Conservation (phyloP, 768 basidiomycete genomes). For the Russula virescens region DNA sequence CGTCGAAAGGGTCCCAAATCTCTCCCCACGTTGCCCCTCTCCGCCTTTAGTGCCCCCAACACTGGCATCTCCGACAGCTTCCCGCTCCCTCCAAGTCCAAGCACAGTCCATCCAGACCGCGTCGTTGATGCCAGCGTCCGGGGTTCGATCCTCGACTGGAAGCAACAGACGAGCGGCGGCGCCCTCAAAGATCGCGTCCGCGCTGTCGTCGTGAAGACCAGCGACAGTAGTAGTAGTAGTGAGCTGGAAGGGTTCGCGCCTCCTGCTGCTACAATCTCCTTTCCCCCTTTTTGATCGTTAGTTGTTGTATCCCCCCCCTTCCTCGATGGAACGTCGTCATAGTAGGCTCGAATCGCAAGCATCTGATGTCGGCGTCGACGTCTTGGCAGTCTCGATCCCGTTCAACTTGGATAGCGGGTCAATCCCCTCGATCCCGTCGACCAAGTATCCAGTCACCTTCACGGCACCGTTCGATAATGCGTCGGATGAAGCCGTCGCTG, state of each 20-base stretch:
- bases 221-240: too few species aligned
- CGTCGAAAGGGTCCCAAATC: conserved; percentile 61
- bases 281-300: background rate
- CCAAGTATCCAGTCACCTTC: conserved; percentile 44
- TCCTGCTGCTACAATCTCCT: background rate
- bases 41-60: conserved; percentile 70
- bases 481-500: conserved; percentile 46
- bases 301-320: background rate
- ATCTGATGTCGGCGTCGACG: conserved; percentile 9
- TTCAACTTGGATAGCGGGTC: conserved; percentile 49
- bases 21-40: conserved; percentile 66
- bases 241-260: conserved; percentile 41
- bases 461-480: conserved; percentile 50
- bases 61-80: conserved; percentile 62
- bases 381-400: conserved; percentile 57
- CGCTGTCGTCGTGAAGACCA: conserved; percentile 43
- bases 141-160: conserved; percentile 44
- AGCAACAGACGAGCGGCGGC: conserved; percentile 43
- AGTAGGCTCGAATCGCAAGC: conserved; percentile 22
- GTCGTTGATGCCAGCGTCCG: conserved; percentile 68
- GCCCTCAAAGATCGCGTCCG: conserved; percentile 40
- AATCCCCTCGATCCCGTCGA: conserved; percentile 34
- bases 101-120: conserved; percentile 51
- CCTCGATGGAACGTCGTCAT: too few species aligned
- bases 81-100: conserved; percentile 63